Evolutionary conservation across 208 protist genomes (phyloP).

Genomic region (Herpetomonas muscarum): DNA sequence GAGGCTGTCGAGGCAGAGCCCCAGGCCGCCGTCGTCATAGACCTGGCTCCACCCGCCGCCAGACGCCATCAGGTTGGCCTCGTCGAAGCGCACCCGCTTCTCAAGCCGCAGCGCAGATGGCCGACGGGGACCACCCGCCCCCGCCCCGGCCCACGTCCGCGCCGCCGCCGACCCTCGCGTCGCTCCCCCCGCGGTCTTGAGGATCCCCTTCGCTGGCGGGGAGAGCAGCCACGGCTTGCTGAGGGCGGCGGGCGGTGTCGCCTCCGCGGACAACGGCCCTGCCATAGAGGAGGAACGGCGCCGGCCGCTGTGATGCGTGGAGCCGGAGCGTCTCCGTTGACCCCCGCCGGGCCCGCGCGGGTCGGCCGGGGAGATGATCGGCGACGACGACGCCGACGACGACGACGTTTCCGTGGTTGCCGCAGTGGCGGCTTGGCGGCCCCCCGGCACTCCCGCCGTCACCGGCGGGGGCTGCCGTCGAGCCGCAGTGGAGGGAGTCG

Average conservation of each 20-base stretch:
- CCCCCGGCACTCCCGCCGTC: too few relatives aligned
- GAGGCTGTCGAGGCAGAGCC: constrained; percentile 4
- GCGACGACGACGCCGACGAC: too few relatives aligned
- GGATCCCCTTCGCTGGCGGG: constrained; percentile 13
- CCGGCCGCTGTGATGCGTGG: background rate
- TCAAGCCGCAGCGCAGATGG: too few relatives aligned
- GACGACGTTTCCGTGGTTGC: too few relatives aligned
- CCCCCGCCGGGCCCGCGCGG: too few relatives aligned
- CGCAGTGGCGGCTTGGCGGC: too few relatives aligned
- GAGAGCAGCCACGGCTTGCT: constrained; percentile 12
- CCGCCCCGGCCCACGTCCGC: background rate
- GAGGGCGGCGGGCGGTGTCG: background rate
- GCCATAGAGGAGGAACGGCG: too few relatives aligned
- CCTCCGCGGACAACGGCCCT: background rate
- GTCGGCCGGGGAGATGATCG: too few relatives aligned
- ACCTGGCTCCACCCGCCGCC: constrained; percentile 3
- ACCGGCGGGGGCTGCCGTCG: too few relatives aligned
- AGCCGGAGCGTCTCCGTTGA: background rate
- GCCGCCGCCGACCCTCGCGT: background rate
- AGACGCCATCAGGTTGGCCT: constrained; percentile 7
- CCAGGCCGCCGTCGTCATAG: constrained; percentile 5
- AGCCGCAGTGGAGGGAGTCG: too few relatives aligned
- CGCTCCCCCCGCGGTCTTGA: too few relatives aligned
- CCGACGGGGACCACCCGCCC: background rate
- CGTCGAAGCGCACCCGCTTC: constrained; percentile 31